Conservation (phyloP, 2,329 filamentous ascomycete species). For the Microdochium trichocladiopsis region DNA sequence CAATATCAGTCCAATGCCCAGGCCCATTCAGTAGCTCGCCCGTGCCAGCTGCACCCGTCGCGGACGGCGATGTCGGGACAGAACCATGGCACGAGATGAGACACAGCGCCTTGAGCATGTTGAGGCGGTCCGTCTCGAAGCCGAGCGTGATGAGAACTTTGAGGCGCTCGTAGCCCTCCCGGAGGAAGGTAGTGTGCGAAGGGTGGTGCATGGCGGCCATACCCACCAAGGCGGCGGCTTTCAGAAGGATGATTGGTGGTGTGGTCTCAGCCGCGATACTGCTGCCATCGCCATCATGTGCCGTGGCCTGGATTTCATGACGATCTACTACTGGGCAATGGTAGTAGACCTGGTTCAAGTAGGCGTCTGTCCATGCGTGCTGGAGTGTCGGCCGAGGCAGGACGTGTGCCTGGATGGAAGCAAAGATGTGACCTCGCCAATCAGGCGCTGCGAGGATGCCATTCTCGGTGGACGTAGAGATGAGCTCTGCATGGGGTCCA, state of each 20-base stretch:
- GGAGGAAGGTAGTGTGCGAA: background rate
- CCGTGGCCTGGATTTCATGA: background rate
- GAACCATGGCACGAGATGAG: background rate
- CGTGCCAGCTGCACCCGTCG: too few species aligned
- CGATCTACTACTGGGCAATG: background rate
- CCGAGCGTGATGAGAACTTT: background rate
- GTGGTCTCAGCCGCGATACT: too few species aligned
- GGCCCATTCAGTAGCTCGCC: background rate
- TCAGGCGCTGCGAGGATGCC: background rate
- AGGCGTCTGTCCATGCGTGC: background rate
- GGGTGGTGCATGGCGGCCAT: background rate
- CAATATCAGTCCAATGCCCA: background rate
- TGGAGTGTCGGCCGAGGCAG: background rate
- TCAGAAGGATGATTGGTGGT: background rate
- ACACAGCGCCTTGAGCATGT: background rate
- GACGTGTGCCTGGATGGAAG: background rate
- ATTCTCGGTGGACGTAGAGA: background rate
- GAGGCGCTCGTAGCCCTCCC: background rate
- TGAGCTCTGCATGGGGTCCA: background rate
- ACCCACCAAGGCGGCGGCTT: background rate
- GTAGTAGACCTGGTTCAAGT: background rate
- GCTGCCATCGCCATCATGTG: too few species aligned
- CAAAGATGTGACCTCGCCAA: background rate
- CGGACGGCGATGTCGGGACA: background rate
- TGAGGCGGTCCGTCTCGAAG: background rate